Conservation (phyloP, 345 rosid species). For the Eucalyptus leucophloia region DNA sequence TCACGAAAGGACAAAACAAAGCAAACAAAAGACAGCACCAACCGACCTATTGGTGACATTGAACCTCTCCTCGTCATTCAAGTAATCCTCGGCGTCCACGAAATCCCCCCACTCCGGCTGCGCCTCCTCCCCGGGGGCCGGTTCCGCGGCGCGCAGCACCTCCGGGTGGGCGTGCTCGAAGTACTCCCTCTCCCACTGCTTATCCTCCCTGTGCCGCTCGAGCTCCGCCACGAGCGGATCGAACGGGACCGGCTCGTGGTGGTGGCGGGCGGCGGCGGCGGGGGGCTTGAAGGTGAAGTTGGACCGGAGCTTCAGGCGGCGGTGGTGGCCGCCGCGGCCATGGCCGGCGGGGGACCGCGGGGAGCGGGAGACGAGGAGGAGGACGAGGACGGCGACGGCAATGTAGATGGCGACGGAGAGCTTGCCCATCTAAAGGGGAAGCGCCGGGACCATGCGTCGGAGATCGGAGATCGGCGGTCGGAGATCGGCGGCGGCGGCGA, state of each 20-base stretch:
- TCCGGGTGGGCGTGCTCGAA: slow-evolving; percentile 61
- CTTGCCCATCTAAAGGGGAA: slow-evolving; percentile 16
- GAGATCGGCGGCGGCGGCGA: not conserved
- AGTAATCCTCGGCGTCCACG: slow-evolving; percentile 86
- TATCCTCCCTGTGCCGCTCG: slow-evolving; percentile 50
- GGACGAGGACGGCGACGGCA: slow-evolving; percentile 30
- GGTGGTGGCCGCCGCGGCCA: slow-evolving; percentile 26
- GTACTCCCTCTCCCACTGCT: slow-evolving; percentile 72
- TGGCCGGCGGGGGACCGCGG: slow-evolving; percentile 22
- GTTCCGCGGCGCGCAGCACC: not conserved
- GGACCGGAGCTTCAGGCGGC: slow-evolving; percentile 47
- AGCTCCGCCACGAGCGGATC: slow-evolving; percentile 42
- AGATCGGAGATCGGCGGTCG: not conserved
- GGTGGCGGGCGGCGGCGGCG: slow-evolving; percentile 2
- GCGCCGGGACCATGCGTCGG: not conserved
- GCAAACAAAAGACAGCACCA: not conserved
- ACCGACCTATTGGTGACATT: slow-evolving; percentile 81
- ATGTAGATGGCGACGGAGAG: slow-evolving; percentile 31
- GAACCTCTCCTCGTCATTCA: slow-evolving; percentile 80
- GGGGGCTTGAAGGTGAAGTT: slow-evolving; percentile 27
- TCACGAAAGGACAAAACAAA: not conserved
- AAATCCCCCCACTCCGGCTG: slow-evolving; percentile 98
- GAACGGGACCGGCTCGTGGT: slow-evolving; percentile 24
- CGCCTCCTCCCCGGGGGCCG: slow-evolving; percentile 11
- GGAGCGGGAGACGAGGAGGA: slow-evolving; percentile 39